Percentiles rank a stretch among this genome's conserved stretches.
Evolutionary conservation across 2,329 filamentous ascomycete genomes (phyloP).

Genomic region (Trichophyton simii): DNA sequence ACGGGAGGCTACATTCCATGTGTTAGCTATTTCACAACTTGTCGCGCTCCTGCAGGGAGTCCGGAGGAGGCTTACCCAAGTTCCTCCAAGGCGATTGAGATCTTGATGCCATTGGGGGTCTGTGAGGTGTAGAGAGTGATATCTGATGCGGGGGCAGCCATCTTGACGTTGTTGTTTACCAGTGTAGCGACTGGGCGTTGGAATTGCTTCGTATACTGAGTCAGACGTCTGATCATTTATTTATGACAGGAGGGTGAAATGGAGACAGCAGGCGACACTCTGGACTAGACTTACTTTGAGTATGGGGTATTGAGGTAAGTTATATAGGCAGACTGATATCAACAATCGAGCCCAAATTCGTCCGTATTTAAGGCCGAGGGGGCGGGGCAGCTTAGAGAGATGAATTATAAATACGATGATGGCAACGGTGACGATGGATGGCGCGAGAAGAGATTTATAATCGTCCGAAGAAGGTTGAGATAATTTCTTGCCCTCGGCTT

Average conservation of each 20-base stretch:
- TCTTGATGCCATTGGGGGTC: conserved; percentile 84
- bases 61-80: conserved; percentile 40
- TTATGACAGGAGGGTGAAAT: neutral
- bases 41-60: neutral
- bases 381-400: neutral
- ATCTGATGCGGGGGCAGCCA: conserved; percentile 35
- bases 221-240: conserved; percentile 8
- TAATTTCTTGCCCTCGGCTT: no score
- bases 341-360: neutral
- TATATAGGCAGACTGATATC: neutral
- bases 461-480: neutral
- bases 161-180: neutral
- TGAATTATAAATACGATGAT: neutral
- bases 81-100: conserved; percentile 77
- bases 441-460: neutral
- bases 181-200: neutral
- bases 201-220: conserved; percentile 10
- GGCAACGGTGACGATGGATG: neutral
- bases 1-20: conserved; percentile 45
- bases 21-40: conserved; percentile 9
- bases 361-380: neutral
- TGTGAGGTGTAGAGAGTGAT: conserved; percentile 71
- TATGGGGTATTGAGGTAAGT: neutral
- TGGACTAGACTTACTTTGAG: no score
- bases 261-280: no score